phyloP scores from a whole-genome alignment of 2,329 filamentous ascomycete species.

The Nigrograna mackinnonii region DNA sequence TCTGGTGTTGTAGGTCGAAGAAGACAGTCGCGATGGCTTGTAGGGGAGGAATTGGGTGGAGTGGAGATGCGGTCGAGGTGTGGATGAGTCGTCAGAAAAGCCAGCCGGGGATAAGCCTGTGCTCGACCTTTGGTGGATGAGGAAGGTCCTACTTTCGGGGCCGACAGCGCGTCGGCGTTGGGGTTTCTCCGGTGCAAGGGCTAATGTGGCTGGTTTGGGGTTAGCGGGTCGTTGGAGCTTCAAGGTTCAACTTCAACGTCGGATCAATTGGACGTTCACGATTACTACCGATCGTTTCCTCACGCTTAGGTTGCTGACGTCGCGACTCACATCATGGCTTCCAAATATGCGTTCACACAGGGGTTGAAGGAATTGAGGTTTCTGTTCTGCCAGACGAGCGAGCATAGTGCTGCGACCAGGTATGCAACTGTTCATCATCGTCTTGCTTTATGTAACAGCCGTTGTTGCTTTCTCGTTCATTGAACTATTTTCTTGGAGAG shows the following conservation, averaged over 20 bases:
- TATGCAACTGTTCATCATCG: too few relatives aligned
- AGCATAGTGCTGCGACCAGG: constrained; percentile 88
- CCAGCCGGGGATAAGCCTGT: too few relatives aligned
- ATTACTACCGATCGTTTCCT: constrained; percentile 20
- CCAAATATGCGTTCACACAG: constrained; percentile 90
- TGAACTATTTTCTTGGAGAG: background rate
- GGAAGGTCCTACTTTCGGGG: too few relatives aligned
- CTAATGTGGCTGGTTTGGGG: too few relatives aligned
- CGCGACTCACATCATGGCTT: constrained; percentile 75
- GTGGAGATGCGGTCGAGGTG: constrained; percentile 6
- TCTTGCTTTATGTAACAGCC: too few relatives aligned
- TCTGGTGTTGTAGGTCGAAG: constrained; percentile 8
- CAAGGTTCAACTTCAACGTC: constrained; percentile 12
- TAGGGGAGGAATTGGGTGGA: constrained; percentile 38
- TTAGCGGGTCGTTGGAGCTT: constrained; percentile 18
- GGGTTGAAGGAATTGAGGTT: constrained; percentile 94
- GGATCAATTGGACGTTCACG: constrained; percentile 6
- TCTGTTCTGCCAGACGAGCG: constrained; percentile 92
- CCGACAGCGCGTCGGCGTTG: too few relatives aligned
- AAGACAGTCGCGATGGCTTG: constrained; percentile 48
- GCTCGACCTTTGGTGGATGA: too few relatives aligned
- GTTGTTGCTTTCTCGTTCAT: too few relatives aligned
- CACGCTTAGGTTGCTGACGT: too few relatives aligned
- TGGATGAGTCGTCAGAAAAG: too few relatives aligned
- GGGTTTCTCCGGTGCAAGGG: too few relatives aligned